Conservation (phyloP, 2,329 filamentous ascomycete species). For the Lasiodiplodia sp. region DNA sequence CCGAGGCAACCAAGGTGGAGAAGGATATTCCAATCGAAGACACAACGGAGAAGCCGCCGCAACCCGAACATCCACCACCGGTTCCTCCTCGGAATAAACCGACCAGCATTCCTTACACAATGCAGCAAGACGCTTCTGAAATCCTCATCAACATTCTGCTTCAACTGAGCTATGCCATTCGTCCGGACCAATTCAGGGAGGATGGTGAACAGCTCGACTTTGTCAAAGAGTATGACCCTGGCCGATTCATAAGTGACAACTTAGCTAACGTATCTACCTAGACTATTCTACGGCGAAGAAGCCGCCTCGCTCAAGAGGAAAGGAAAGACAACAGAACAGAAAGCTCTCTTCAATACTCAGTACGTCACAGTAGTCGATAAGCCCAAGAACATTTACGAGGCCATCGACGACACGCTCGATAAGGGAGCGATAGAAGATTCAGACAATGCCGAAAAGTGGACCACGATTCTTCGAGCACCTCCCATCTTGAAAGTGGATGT, state of each 20-base stretch:
- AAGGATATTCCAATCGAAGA: neutral
- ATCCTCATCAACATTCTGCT: constrained; percentile 93
- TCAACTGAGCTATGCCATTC: constrained; percentile 88
- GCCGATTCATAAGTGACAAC: neutral
- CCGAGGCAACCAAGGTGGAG: constrained; percentile 35
- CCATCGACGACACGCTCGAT: constrained; percentile 86
- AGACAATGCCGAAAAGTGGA: constrained; percentile 37
- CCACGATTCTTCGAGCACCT: constrained; percentile 67
- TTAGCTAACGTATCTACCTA: neutral
- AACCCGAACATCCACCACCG: constrained; percentile 58
- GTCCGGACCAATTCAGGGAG: constrained; percentile 68
- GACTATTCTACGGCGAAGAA: constrained; percentile 46
- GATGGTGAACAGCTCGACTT: constrained; percentile 81
- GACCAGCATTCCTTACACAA: constrained; percentile 51
- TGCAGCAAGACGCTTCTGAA: constrained; percentile 93
- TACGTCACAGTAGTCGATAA: constrained; percentile 65
- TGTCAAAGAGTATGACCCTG: constrained; percentile 65
- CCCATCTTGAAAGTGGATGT: constrained; percentile 90
- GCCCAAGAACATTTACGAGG: constrained; percentile 76
- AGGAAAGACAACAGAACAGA: constrained; percentile 54
- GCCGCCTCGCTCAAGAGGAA: constrained; percentile 45
- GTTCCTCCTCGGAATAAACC: constrained; percentile 59
- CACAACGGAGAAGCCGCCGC: neutral
- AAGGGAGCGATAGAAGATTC: constrained; percentile 68
- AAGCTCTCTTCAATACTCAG: constrained; percentile 69